Evolutionary conservation across 1,139 yeast species (phyloP).

Genomic region (Sugiyamaella pinicola): DNA sequence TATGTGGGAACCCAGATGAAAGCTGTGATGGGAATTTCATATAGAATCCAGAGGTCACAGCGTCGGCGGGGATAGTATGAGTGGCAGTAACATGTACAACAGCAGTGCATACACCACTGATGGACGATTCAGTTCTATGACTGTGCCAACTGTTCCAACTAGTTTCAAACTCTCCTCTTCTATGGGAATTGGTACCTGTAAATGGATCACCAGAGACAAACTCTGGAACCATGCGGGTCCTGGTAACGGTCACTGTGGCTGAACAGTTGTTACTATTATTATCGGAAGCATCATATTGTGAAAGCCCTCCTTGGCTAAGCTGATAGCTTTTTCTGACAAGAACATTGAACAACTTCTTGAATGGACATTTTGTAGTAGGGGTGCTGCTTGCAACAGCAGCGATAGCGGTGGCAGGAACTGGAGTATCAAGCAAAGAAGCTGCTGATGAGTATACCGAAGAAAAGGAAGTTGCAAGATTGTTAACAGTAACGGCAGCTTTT

Average conservation of each 20-base stretch:
- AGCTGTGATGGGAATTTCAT: constrained; percentile 1
- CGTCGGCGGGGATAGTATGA: constrained; percentile 5
- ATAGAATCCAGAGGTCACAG: not conserved
- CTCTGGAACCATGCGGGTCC: not conserved
- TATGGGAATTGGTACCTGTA: constrained; percentile 5
- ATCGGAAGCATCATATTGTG: not conserved
- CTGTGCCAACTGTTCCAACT: not conserved
- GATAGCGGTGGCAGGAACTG: not conserved
- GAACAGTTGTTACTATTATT: not conserved
- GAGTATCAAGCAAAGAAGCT: not conserved
- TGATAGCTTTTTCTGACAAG: not conserved
- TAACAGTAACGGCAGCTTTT: not conserved
- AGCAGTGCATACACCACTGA: constrained; percentile 10
- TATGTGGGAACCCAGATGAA: not conserved
- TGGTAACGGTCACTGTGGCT: constrained; percentile 1
- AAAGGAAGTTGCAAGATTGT: not conserved
- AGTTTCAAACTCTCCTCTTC: constrained; percentile 3
- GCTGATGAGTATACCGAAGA: not conserved
- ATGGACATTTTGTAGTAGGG: not conserved
- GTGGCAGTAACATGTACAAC: not conserved
- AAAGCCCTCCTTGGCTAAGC: not conserved
- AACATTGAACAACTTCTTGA: not conserved
- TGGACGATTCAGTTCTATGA: not conserved
- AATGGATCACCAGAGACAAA: constrained; percentile 4
- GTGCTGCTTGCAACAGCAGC: not conserved